Base-by-base conservation (phyloP, 148 eudicot species). In the Dianthus caryophyllus region DNA sequence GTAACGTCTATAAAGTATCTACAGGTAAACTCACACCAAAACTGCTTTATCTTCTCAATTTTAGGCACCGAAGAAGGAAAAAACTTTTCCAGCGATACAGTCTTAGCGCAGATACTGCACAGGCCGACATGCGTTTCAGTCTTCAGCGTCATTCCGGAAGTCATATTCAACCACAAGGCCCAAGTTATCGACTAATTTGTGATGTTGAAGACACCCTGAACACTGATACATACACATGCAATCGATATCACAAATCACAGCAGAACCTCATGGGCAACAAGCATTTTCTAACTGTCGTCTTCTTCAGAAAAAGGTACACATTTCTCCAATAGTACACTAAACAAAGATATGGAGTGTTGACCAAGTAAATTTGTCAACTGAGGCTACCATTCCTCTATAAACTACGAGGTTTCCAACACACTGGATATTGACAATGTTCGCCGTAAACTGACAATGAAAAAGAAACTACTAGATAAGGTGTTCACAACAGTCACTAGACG, bases 201-300 rank as follows among this genome's bases (percentile, higher is more conserved):
- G 99, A 84, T 90, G 85, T 77, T 77, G 75, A 44, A 79, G 82
- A 81, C 97, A 95, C 33, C 99, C 99, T 84, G 99, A 72, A 67
- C 96, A 95, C 99, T 95, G 76, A 56, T 22, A 31, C 74, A 68
- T 2, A 60, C 44, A 60, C 25, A 60, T 60, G 12, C 7, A 33
- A 10, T 31, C 39, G 0, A 58, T 11, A 33, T 36, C 61, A 55
- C 26, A 25, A 33, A 9, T 29, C 21, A 17, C 15, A 47, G 43
- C 27, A 14, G 29, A 39, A 12, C 44, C 57, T n/a, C 51, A 9
- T 21, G n/a, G 25, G 53, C 52, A 46, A 44, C 58, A 25, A 26
- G n/a, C 58, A 22, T 5, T 36, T 10, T 58, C 15, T 21, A 36
- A 26, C 25, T 4, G n/a, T n/a, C n/a, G n/a, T 12, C 21, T 33